These are phyloP conservation scores for Lasiodiplodia theobromae DNA, from an alignment of 2,329 filamentous ascomycete species.

Conservation along the genomic window DNA sequence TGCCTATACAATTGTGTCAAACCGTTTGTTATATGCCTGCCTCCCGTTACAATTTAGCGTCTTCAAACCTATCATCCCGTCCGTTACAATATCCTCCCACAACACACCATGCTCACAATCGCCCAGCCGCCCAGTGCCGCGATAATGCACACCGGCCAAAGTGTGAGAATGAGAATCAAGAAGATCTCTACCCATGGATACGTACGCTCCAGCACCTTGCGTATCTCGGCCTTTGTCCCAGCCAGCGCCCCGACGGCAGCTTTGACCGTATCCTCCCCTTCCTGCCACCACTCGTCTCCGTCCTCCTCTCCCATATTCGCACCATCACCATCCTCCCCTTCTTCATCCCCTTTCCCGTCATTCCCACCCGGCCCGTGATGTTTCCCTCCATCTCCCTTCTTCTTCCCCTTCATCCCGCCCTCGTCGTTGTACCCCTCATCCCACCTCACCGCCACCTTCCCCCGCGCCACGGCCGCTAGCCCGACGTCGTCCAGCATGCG, in stretches of 20 bases:
- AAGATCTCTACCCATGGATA: slow-evolving; percentile 2
- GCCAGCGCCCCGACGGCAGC: background rate
- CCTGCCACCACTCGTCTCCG: background rate
- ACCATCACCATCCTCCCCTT: background rate
- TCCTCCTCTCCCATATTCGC: background rate
- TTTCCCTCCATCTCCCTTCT: too few relatives aligned
- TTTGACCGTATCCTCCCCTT: background rate
- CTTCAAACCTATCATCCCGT: too few relatives aligned
- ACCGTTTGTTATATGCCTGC: too few relatives aligned
- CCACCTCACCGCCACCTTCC: background rate
- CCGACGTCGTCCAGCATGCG: background rate
- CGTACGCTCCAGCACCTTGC: background rate
- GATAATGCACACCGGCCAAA: background rate
- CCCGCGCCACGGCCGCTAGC: background rate
- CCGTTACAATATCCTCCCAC: background rate
- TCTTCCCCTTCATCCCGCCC: too few relatives aligned
- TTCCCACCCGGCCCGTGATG: background rate
- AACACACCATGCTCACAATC: background rate
- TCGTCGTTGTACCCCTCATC: background rate
- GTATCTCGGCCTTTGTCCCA: background rate
- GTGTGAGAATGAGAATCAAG: background rate
- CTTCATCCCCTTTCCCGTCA: background rate
- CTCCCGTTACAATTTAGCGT: background rate
- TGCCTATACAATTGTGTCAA: too few relatives aligned
- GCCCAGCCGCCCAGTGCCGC: background rate